These are phyloP conservation scores for Populus deltoides DNA, from an alignment of 345 rosid genomes.

Conservation along the genomic window DNA sequence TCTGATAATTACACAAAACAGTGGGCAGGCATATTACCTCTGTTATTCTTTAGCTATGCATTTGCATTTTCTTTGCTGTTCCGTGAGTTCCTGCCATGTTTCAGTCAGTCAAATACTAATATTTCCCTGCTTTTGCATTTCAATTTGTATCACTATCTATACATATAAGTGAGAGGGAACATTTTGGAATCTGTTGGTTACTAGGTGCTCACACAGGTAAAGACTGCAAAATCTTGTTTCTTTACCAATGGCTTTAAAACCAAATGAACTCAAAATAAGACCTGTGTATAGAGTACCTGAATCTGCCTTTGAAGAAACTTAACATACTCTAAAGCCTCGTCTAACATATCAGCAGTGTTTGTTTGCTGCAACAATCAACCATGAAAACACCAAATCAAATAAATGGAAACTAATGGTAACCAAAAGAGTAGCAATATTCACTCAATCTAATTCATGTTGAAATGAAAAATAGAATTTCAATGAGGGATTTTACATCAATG, in stretches of 20 bases:
- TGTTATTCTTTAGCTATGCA: conserved; percentile 51
- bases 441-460: background rate
- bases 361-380: conserved; percentile 58
- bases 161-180: background rate
- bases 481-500: background rate
- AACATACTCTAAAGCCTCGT: conserved; percentile 77
- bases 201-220: background rate
- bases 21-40: conserved; percentile 3
- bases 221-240: background rate
- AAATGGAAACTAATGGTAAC: background rate
- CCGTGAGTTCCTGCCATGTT: conserved; percentile 62
- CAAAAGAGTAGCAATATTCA: background rate
- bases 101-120: conserved; percentile 4
- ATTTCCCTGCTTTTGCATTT: background rate
- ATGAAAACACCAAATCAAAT: conserved; percentile 5
- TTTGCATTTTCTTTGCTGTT: conserved; percentile 63
- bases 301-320: conserved; percentile 74
- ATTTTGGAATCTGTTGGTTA: background rate
- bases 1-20: conserved; percentile 11
- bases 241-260: background rate
- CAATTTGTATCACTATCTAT: background rate
- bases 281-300: conserved; percentile 45
- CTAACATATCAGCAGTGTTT: conserved; percentile 88
- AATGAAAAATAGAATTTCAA: background rate
- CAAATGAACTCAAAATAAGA: background rate